phyloP scores from a whole-genome alignment of 2,329 filamentous ascomycete species.

The Stachybotrys chartarum region DNA sequence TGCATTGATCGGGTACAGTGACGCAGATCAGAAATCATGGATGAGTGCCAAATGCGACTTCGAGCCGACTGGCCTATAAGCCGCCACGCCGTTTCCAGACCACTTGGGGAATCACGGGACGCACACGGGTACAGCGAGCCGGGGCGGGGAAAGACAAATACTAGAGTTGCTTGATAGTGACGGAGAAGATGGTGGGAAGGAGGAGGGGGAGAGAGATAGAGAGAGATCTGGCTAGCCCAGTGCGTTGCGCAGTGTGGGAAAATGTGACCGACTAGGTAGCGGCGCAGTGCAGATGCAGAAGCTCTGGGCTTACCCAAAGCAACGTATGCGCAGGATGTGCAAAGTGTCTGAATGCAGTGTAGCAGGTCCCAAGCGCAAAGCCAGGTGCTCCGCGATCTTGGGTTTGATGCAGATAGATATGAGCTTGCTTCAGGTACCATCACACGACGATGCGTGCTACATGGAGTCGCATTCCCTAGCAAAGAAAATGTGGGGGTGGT shows the following conservation, averaged over 20 bases:
- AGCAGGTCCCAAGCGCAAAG: neutral
- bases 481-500: neutral
- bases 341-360: no score
- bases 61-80: neutral
- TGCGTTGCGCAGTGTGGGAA: no score
- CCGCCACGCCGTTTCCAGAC: neutral
- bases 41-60: neutral
- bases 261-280: no score
- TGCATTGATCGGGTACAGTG: neutral
- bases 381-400: neutral
- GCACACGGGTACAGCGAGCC: no score
- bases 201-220: no score
- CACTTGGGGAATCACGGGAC: neutral
- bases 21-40: constrained; percentile 1
- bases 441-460: neutral
- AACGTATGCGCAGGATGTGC: neutral
- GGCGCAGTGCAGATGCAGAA: no score
- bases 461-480: neutral
- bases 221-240: no score
- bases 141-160: no score
- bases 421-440: neutral
- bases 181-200: no score
- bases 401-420: neutral
- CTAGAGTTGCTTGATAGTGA: no score
- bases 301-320: neutral